phyloP scores from a whole-genome alignment of 2,329 filamentous ascomycete species.

The Ceratocystis variospora region DNA sequence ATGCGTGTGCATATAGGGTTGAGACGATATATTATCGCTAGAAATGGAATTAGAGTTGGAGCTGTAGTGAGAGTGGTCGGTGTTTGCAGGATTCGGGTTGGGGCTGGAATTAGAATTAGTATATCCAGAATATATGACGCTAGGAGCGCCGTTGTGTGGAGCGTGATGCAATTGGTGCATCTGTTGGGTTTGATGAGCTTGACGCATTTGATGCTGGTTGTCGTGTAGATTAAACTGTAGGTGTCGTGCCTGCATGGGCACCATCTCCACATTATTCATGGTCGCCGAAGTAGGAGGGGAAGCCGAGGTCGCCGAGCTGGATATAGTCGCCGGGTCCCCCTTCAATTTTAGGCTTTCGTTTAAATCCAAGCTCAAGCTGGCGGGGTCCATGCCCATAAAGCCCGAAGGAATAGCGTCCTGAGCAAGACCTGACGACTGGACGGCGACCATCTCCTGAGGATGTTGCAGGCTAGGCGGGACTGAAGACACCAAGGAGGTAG shows the following conservation, averaged over 20 bases:
- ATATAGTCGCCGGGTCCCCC: background rate
- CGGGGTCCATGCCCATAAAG: slow-evolving; percentile 4
- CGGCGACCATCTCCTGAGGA: background rate
- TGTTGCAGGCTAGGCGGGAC: background rate
- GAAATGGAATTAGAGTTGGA: background rate
- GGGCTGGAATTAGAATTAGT: background rate
- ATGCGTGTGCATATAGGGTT: background rate
- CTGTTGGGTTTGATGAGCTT: background rate
- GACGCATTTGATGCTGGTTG: background rate
- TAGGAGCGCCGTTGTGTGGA: background rate
- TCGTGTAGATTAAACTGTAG: background rate
- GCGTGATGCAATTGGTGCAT: background rate
- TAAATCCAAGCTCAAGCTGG: background rate
- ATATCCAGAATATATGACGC: background rate
- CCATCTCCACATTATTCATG: background rate
- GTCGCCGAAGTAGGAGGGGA: background rate
- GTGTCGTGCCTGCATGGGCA: background rate
- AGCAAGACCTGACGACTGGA: background rate
- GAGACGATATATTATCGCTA: background rate
- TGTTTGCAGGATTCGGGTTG: background rate
- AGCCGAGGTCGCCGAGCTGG: background rate
- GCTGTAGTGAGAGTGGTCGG: background rate
- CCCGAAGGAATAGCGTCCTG: background rate
- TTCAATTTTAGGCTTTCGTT: slow-evolving; percentile 1
- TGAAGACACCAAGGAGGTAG: background rate